phyloP scores from a whole-genome alignment of 805 yeast species.

The Cyberlindnera mississippiensis region DNA sequence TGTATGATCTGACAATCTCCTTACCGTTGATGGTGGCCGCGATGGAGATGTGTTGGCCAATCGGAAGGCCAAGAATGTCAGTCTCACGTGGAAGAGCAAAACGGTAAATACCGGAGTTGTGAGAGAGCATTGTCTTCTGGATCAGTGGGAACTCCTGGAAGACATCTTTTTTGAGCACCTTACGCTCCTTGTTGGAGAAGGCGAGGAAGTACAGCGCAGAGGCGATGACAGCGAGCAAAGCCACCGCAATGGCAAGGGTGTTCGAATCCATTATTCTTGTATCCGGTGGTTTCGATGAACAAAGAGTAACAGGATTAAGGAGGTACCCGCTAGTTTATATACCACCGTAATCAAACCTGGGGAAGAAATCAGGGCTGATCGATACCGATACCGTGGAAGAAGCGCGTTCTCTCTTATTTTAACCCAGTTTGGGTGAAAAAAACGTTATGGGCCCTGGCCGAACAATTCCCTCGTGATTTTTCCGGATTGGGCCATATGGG shows the following conservation, averaged over 20 bases:
- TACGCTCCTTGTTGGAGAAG: constrained; percentile 12
- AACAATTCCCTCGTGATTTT: not conserved
- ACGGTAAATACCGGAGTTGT: constrained; percentile 79
- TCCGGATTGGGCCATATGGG: not conserved
- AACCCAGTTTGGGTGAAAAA: not conserved
- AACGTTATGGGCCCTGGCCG: not conserved
- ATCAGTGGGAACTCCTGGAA: constrained; percentile 79
- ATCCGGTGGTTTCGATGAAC: not conserved
- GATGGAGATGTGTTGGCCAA: constrained; percentile 90
- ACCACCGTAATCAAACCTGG: not conserved
- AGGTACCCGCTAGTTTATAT: not conserved
- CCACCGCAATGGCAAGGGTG: constrained; percentile 11
- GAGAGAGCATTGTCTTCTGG: constrained; percentile 69
- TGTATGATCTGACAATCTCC: constrained; percentile 81
- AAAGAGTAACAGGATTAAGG: not conserved
- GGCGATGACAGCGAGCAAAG: constrained; percentile 13
- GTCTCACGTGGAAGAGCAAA: constrained; percentile 75
- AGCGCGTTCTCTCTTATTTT: not conserved
- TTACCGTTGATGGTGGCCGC: constrained; percentile 73
- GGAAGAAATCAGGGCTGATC: not conserved
- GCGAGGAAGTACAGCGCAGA: constrained; percentile 12
- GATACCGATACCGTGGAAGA: not conserved
- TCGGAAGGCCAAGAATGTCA: constrained; percentile 81
- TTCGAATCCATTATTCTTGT: constrained; percentile 1
- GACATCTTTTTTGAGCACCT: constrained; percentile 57